These are phyloP conservation scores for Blastobotrys parvus DNA, from an alignment of 805 yeast genomes.

Conservation along the genomic window DNA sequence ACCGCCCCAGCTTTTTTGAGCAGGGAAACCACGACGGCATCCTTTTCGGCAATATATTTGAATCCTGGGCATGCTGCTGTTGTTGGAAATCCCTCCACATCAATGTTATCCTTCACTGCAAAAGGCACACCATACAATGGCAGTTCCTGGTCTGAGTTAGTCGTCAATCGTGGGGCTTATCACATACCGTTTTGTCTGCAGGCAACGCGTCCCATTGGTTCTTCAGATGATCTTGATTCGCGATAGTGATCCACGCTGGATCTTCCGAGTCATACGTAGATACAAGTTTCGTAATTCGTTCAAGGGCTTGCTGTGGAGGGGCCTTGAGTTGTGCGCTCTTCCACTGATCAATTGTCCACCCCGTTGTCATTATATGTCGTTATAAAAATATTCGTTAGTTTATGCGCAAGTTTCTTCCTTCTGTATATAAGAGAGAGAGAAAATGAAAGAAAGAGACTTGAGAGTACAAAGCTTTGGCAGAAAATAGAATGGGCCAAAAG, in stretches of 20 bases:
- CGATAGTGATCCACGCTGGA: slow-evolving; percentile 89
- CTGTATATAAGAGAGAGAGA: too few species aligned
- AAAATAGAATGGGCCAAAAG: too few species aligned
- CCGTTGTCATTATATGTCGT: slow-evolving; percentile 23
- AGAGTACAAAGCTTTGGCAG: too few species aligned
- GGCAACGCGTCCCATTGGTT: slow-evolving; percentile 77
- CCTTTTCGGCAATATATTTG: slow-evolving; percentile 56
- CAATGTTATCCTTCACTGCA: slow-evolving; percentile 93
- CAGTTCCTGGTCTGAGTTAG: slow-evolving; percentile 16
- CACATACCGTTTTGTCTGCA: slow-evolving; percentile 16
- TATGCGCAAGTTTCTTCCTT: too few species aligned
- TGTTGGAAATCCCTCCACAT: slow-evolving; percentile 70
- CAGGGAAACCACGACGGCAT: slow-evolving; percentile 67
- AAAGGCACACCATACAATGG: slow-evolving; percentile 91
- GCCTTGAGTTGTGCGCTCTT: slow-evolving; percentile 52
- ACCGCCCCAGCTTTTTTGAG: slow-evolving; percentile 88
- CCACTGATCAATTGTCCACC: slow-evolving; percentile 86
- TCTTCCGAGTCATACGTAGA: slow-evolving; percentile 37
- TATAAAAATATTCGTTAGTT: neutral
- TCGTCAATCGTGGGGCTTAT: neutral
- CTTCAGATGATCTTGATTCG: slow-evolving; percentile 48
- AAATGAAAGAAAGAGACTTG: too few species aligned
- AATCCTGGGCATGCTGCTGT: slow-evolving; percentile 95
- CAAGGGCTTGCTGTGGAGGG: slow-evolving; percentile 53
- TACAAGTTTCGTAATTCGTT: slow-evolving; percentile 35